Conservation (phyloP, 805 yeast genomes). For the Candida wancherniae region DNA sequence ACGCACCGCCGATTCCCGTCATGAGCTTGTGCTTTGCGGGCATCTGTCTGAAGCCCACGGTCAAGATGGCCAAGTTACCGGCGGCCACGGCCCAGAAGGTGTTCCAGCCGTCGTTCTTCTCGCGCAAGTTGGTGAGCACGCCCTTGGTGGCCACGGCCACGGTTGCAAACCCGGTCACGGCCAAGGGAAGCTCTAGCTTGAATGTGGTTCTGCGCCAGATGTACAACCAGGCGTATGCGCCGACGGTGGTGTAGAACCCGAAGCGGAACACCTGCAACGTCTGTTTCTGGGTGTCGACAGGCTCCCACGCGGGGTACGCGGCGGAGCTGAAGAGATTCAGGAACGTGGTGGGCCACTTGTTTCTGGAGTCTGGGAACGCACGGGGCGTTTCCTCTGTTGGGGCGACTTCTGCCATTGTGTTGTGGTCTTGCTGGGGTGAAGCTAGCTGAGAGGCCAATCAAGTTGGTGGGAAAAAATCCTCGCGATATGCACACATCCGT, state of each 20-base stretch:
- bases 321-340: slow-evolving; percentile 33
- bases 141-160: slow-evolving; percentile 48
- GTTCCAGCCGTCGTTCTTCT: slow-evolving; percentile 59
- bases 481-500: slow-evolving; percentile 11
- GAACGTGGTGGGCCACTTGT: slow-evolving; percentile 40
- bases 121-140: slow-evolving; percentile 54
- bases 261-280: slow-evolving; percentile 45
- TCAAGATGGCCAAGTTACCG: slow-evolving; percentile 43
- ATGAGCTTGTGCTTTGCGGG: slow-evolving; percentile 39
- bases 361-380: slow-evolving; percentile 34
- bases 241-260: slow-evolving; percentile 43
- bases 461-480: slow-evolving; percentile 12
- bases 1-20: slow-evolving; percentile 39
- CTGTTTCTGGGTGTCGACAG: slow-evolving; percentile 51
- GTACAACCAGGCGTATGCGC: slow-evolving; percentile 46
- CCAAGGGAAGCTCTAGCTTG: slow-evolving; percentile 36
- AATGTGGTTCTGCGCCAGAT: slow-evolving; percentile 40
- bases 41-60: slow-evolving; percentile 39
- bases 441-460: slow-evolving; percentile 13
- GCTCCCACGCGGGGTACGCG: slow-evolving; percentile 46
- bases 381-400: slow-evolving; percentile 12
- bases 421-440: slow-evolving; percentile 1
- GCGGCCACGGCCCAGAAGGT: slow-evolving; percentile 59
- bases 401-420: slow-evolving; percentile 23
- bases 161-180: slow-evolving; percentile 42